Evolutionary conservation across 768 basidiomycete genomes (phyloP).

Genomic region (Jaapia argillacea): DNA sequence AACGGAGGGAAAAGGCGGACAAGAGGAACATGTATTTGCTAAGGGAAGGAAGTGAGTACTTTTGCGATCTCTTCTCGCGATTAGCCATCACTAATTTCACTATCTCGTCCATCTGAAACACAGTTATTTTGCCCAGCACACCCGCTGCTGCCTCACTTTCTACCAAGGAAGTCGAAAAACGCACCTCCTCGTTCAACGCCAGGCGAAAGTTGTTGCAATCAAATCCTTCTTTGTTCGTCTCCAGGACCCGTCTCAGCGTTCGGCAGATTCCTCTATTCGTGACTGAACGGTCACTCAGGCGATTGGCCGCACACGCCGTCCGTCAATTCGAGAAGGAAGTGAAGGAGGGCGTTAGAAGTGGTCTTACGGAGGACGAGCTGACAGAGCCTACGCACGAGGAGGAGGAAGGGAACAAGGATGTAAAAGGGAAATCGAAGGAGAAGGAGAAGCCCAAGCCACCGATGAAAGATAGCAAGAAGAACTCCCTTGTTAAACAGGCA

Average conservation of each 20-base stretch:
- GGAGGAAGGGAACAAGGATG: slow-evolving; percentile 16
- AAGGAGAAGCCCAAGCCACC: slow-evolving; percentile 19
- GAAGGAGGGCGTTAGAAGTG: slow-evolving; percentile 44
- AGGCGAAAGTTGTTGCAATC: slow-evolving; percentile 75
- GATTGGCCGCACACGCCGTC: slow-evolving; percentile 73
- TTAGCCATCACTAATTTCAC: not conserved
- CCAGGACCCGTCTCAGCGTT: slow-evolving; percentile 87
- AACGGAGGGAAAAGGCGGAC: slow-evolving; percentile 79
- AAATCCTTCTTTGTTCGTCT: slow-evolving; percentile 92
- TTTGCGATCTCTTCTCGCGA: not conserved
- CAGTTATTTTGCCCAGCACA: slow-evolving; percentile 86
- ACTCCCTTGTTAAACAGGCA: slow-evolving; percentile 66
- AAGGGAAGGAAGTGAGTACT: slow-evolving; percentile 79
- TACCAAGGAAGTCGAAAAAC: slow-evolving; percentile 73
- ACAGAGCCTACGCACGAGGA: slow-evolving; percentile 25
- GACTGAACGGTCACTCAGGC: slow-evolving; percentile 83
- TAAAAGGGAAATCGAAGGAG: slow-evolving; percentile 15
- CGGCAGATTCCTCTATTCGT: slow-evolving; percentile 89
- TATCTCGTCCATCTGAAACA: not conserved
- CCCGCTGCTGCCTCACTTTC: slow-evolving; percentile 67
- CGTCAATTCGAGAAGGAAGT: slow-evolving; percentile 76
- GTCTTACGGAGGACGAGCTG: slow-evolving; percentile 66
- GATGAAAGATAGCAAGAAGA: slow-evolving; percentile 20
- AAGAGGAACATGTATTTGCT: slow-evolving; percentile 94
- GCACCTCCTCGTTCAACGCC: slow-evolving; percentile 77